Evolutionary conservation across 1,139 yeast genomes (phyloP), one percentile per base, ranked within the genome.

Genomic region (Suhomyces maxii): DNA sequence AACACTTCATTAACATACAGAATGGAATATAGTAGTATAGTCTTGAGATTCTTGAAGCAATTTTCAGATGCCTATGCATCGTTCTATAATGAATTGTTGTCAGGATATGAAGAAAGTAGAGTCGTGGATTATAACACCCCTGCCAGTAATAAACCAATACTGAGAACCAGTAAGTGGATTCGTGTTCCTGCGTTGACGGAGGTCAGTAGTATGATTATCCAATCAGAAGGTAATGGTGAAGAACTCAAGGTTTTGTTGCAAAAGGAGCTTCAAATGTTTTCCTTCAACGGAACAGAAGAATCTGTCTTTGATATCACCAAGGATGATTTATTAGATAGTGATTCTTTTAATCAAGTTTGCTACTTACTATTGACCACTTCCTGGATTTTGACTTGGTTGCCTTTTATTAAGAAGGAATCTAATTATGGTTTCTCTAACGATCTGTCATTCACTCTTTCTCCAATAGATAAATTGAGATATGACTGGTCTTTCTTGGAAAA

Each of bases 1-100:
- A 85, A 84, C 58, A 83, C 91, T 1, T 79, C 89, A 0, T 67
- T 82, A 40, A 69, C 75, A 26, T 84, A 75, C 56, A 70, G 87
- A 51, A 66, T 68, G 32, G 82, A 79, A 14, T 79, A 80, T 56
- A 76, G 80, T 33, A 66, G 68, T 25, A 64, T 79, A 9, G 73
- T 80, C 7, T 63, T 82, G 48, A 57, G 56, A 26, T 62, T 70
- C 41, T 57, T 75, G 46, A 56, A 61, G 28, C 61, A 60, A 39
- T 75, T 75, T 52, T 56, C 68, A 5, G 51, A 53, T 6, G 60
- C 66, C 3, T 74, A 74, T 53, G 45, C 55, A 11, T 56, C 55
- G 18, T 68, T 68, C 45, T 71, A 68, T 45, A 54, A 58, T 12
- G 72, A 68, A 26, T 59, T 73, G 33, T 56, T 65, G 41, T 53